Base-by-base conservation (phyloP, 2,329 filamentous ascomycete species). In the Alternaria ethzedia region DNA sequence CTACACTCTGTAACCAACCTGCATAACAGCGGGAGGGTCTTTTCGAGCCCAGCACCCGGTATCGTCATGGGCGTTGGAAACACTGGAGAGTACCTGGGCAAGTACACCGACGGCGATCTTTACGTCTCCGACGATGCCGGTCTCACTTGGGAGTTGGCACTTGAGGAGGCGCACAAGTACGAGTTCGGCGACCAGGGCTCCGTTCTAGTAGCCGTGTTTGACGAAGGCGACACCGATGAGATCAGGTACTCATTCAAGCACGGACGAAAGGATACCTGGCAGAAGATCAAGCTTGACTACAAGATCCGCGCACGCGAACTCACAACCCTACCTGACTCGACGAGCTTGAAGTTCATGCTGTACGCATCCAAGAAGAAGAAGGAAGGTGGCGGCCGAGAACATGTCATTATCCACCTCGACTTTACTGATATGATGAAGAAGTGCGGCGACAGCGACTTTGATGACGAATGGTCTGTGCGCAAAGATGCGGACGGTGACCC, bases 1-100 rank as follows among this genome's bases (percentile, higher is more conserved):
- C 86, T 99, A 8, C 96, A 99, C 80, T 98, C 95, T 0, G 90
- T 98, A 63, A 97, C 95, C 2, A 88, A 96, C 59, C 84, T 94
- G 44, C 86, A 87, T 63, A 97, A 97, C 75, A 84, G 90, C 43
- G 96, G 96, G 2, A 89, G 91, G 13, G 90, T 98, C 46, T 99
- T 95, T 79, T 97, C 95, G 2, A 98, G 94, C 73, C 92, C 93
- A 1, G 95, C 96, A 0, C 95, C 96, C 3, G 96, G 96, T 8
- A 85, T 99, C 60, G 88, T 97, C 20, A 96, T 99, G 92, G 96
- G 91, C 15, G 89, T 97, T 55, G 96, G 96, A 61, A 99, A 99
- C 78, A 93, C 88, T 5, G 96, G 96, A 56, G 88, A 91, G 20
- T 83, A 86, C 56, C 85, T 99, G 7, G 87, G 89, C 64, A 81